Base-by-base conservation (phyloP, 352 stramenopile species). In the Globisporangium emineosum region DNA sequence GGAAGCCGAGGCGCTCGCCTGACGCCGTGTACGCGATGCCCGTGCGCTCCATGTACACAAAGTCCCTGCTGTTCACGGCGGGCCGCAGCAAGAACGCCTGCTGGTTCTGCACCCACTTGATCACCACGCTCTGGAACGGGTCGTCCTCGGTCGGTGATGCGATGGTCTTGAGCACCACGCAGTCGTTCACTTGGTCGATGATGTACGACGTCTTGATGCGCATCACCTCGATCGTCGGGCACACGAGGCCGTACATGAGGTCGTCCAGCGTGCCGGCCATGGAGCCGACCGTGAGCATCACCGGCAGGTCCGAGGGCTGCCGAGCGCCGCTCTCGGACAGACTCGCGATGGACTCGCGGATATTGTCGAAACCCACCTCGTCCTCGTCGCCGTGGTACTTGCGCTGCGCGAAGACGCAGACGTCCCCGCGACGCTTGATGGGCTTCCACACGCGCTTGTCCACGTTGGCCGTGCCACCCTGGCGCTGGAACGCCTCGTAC, bases 1-100 rank as follows among this genome's bases (percentile, higher is more conserved):
- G 71, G 30, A 73, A 79, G 25, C 74, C 74, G 5, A 77, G 60
- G 10, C 70, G 63, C 23, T 81, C 74, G 21, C 72, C 72, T 5
- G 54, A 72, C 5, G 68, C 62, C 7, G 72, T 57, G 32, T 17
- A 57, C 37, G 65, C 62, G 57, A 77, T 74, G 21, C 72, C 72
- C 0, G 63, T 79, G 10, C 66, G 67, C 37, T 81, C 74, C 5
- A 79, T 55, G 65, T 79, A 79, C 10, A 81, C 72, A 62, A 79
- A 81, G 68, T 81, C 74, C 2, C 74, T 66, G 66, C 73, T 77
- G 23, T 76, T 68, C 9, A 78, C 56, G 35, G 76, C 32, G 12
- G 51, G 29, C 19, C 64, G 32, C 6, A 33, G 19, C n/a, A 42
- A 15, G 10, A 40, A 32, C 6, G 9, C 21, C 37, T 23, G 35